Conservation (phyloP, 345 rosid genomes). For the Dipteronia sinensis region DNA sequence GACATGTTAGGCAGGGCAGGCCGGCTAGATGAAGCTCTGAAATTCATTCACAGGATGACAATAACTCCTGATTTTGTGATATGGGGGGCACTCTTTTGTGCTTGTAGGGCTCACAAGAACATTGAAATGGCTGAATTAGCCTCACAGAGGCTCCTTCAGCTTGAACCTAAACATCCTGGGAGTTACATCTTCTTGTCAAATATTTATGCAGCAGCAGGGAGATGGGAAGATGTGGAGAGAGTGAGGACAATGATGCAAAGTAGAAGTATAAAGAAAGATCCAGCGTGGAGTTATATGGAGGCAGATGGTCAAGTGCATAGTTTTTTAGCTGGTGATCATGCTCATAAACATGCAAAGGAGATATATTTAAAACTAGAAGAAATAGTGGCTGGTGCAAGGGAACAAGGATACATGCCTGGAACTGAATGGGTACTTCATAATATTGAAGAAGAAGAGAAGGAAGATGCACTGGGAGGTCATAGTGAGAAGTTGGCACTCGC, state of each 20-base stretch:
- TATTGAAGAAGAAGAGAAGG: slow-evolving; percentile 72
- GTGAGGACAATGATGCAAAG: slow-evolving; percentile 35
- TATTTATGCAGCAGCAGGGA: slow-evolving; percentile 43
- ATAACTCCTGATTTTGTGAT: slow-evolving; percentile 55
- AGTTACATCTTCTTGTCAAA: slow-evolving; percentile 55
- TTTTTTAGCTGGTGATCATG: slow-evolving; percentile 51
- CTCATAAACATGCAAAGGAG: slow-evolving; percentile 42
- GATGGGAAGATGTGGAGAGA: slow-evolving; percentile 48
- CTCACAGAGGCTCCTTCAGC: slow-evolving; percentile 43
- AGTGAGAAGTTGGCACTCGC: slow-evolving; percentile 72
- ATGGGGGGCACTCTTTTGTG: slow-evolving; percentile 64
- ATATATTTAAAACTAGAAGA: slow-evolving; percentile 48
- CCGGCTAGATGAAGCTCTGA: slow-evolving; percentile 49
- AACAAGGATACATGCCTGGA: slow-evolving; percentile 56
- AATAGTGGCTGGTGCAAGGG: slow-evolving; percentile 39
- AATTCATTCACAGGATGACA: slow-evolving; percentile 51
- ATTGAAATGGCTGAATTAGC: slow-evolving; percentile 43
- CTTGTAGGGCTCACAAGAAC: slow-evolving; percentile 56
- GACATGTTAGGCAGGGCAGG: slow-evolving; percentile 67
- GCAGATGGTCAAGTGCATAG: slow-evolving; percentile 48
- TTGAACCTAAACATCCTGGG: slow-evolving; percentile 58
- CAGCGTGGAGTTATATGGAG: slow-evolving; percentile 61
- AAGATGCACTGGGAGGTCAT: slow-evolving; percentile 53
- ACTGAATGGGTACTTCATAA: slow-evolving; percentile 63
- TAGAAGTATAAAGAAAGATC: slow-evolving; percentile 40